Base-by-base conservation (phyloP, 2,329 filamentous ascomycete genomes). In the Colletotrichum musicola region DNA sequence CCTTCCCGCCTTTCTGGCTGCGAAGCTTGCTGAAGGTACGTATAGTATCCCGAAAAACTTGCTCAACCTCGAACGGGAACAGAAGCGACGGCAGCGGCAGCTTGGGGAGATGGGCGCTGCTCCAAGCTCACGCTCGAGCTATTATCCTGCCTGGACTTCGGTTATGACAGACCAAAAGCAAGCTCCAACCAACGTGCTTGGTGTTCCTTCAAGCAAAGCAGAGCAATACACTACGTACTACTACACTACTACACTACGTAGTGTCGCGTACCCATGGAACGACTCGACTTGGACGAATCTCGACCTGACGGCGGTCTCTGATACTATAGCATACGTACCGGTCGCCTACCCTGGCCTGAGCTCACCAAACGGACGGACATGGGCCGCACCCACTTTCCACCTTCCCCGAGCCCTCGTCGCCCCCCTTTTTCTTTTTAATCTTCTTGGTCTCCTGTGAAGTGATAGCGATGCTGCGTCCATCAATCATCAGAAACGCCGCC, bases 321-420 rank as follows among this genome's bases (percentile, higher is more conserved):
- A 30, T 30, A 9, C 7, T 30, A 30, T 30, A 30, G 27, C 9
- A 30, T 54, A 66, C 57, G 63, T 61, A 61, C 27, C 42, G 4
- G 46, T 18, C 12, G 7, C 18, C n/a, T 20, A 49, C 22, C 47
- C 38, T 60, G 20, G 14, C 18, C 64, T 25, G 51, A 57, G 55
- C 47, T 47, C 47, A 60, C 38, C 18, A 51, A 67, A 57, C 35
- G 50, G 38, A 47, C 38, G 44, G 53, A 64, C 64, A 64, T 57
- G 64, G 60, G 65, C 65, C 50, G 54, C 61, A 64, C 50, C 65
- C 65, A 64, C 65, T 68, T 68, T 59, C 65, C 65, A 68, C 49
- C 65, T 65, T 68, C 65, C 65, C 65, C 65, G 65, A 68, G 62
- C 40, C 44, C 49, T 54, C 47, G 47, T 14, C 25, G 13, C 42